Conservation (phyloP, 805 yeast species). For the Candida pseudoglaebosa region DNA sequence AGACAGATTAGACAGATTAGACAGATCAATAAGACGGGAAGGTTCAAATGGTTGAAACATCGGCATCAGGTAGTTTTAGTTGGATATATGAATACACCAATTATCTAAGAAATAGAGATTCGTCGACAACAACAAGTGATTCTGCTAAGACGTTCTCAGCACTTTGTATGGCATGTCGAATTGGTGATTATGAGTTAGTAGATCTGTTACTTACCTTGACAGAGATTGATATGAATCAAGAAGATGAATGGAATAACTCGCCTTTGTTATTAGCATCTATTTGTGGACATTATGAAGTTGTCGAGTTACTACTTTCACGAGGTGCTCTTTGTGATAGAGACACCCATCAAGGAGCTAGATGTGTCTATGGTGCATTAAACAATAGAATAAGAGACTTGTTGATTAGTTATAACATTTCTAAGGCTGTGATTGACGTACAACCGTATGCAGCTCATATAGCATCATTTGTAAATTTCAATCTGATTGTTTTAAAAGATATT, state of each 20-base stretch:
- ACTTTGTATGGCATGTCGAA: slow-evolving; percentile 62
- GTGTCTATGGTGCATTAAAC: slow-evolving; percentile 74
- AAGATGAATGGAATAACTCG: slow-evolving; percentile 71
- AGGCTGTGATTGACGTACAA: slow-evolving; percentile 60
- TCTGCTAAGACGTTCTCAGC: slow-evolving; percentile 34
- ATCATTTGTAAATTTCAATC: slow-evolving; percentile 32
- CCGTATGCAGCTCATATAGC: slow-evolving; percentile 74
- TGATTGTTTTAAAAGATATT: slow-evolving; percentile 29
- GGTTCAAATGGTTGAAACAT: too few relatives aligned
- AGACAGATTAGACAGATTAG: too few relatives aligned
- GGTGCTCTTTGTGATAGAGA: slow-evolving; percentile 81
- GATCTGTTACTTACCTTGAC: slow-evolving; percentile 50
- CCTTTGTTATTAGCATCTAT: slow-evolving; percentile 70
- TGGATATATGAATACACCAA: background rate
- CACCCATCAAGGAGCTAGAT: slow-evolving; percentile 73
- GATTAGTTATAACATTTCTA: slow-evolving; percentile 59
- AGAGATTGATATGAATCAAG: slow-evolving; percentile 39
- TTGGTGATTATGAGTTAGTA: slow-evolving; percentile 64
- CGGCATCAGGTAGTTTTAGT: too few relatives aligned
- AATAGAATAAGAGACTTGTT: slow-evolving; percentile 59
- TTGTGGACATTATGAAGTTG: slow-evolving; percentile 70
- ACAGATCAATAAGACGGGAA: too few relatives aligned
- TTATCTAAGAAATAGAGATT: background rate
- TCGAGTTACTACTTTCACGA: slow-evolving; percentile 50
- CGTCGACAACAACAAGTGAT: background rate